Evolutionary conservation across 768 basidiomycete species (phyloP), one percentile per base, ranked within the genome.

Genomic region (Chlorophyllum brunneum): DNA sequence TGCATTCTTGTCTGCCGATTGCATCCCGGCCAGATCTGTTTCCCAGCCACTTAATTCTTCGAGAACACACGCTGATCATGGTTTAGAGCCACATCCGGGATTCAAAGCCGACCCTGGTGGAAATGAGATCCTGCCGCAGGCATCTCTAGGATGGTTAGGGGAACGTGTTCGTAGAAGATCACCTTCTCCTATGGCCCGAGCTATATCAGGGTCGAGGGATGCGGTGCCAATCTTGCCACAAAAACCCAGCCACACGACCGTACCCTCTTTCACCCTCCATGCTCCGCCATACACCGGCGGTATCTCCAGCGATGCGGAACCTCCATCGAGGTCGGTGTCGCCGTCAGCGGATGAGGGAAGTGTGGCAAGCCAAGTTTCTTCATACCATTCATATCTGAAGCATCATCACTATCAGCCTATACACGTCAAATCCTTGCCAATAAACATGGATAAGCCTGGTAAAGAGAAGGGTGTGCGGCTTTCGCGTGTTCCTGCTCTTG

Each of bases 261-360:
- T 52, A 27, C 45, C 43, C 30, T 43, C 54, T 13, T 50, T 42
- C 33, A 46, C 40, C 11, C 52, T 43, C 13, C 50, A 31, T n/a
- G 41, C 51, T 43, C 54, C 55, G 38, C 44, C 40, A 40, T 57
- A 54, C 24, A 43, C 51, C 8, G 34, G 55, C 31, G 45, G 55
- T 1, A n/a, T 61, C 34, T 64, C 62, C 15, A 65, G 65, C 48
- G 65, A 66, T 10, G 58, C 56, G 13, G 63, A 65, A 30, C 56
- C 61, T 20, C 66, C 65, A n/a, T 56, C 55, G 22, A 46, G 58
- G 13, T 59, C 55, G 27, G 34, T 46, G 44, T 56, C 58, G 2
- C 52, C 61, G 16, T 56, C 57, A 10, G 55, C 56, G 34, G 61
- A 54, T 39, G 51, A 53, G 24, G 50, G 50, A 18, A 53, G 51